Percentiles rank a stretch among this genome's conserved stretches.
Conservation (phyloP, 2,329 filamentous ascomycete species). For the Fusarium siculi region DNA sequence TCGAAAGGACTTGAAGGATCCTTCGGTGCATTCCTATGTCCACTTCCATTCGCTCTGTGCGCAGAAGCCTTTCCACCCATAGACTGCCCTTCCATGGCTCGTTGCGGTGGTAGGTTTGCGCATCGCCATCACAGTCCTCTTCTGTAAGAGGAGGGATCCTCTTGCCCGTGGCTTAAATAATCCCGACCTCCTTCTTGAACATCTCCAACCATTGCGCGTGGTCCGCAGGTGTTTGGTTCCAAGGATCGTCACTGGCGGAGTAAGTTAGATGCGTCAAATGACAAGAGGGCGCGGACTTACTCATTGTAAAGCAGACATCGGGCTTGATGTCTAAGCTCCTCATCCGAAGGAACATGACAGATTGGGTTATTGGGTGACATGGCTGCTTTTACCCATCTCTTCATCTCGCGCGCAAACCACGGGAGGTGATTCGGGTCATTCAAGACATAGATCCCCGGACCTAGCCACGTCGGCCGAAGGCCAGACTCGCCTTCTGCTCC, state of each 20-base stretch:
- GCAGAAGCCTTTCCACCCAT: constrained; percentile 7
- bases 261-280: not conserved
- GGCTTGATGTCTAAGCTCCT: constrained; percentile 50
- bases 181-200: constrained; percentile 64
- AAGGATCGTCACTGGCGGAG: constrained; percentile 62
- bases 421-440: constrained; percentile 44
- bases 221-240: constrained; percentile 68
- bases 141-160: accelerated
- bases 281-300: constrained; percentile 15
- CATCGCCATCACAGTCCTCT: too few species aligned
- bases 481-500: not conserved
- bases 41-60: constrained; percentile 31
- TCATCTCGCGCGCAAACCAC: constrained; percentile 42
- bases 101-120: too few species aligned
- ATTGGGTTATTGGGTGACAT: constrained; percentile 50
- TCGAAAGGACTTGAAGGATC: constrained; percentile 48
- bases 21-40: constrained; percentile 29
- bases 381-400: constrained; percentile 42
- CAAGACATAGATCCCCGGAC: constrained; percentile 27
- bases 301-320: constrained; percentile 49
- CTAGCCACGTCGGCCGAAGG: constrained; percentile 30
- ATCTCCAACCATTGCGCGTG: constrained; percentile 66
- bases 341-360: constrained; percentile 49
- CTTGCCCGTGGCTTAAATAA: constrained; percentile 38
- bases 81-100: not conserved